phyloP scores from a whole-genome alignment of 2,329 filamentous ascomycete genomes.

The Penicillium sp. region DNA sequence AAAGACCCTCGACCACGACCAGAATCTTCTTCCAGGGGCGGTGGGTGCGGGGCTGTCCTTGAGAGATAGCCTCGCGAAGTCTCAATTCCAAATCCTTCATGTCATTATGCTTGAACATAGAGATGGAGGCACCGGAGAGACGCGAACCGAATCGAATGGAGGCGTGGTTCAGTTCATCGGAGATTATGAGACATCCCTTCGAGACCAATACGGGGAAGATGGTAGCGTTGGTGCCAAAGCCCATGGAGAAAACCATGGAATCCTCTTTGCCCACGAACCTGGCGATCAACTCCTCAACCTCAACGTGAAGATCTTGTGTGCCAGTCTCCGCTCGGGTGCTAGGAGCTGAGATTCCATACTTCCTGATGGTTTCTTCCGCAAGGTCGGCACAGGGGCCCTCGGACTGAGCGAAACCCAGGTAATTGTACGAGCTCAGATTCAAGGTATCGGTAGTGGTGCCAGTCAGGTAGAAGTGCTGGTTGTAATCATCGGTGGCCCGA shows the following conservation, averaged over 20 bases:
- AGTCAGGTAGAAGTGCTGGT: constrained; percentile 81
- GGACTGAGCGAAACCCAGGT: constrained; percentile 95
- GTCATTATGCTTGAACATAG: constrained; percentile 97
- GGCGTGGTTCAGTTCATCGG: constrained; percentile 95
- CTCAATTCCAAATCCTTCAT: constrained; percentile 81
- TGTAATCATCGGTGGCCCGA: constrained; percentile 85
- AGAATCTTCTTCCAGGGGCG: constrained; percentile 99
- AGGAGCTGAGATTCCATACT: constrained; percentile 77
- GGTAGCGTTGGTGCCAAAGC: constrained; percentile 91
- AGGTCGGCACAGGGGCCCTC: constrained; percentile 94
- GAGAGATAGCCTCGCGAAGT: constrained; percentile 87
- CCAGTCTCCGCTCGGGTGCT: constrained; percentile 81
- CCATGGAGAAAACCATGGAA: constrained; percentile 98
- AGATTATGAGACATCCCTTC: constrained; percentile 91
- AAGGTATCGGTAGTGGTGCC: constrained; percentile 91
- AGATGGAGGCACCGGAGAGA: constrained; percentile 89
- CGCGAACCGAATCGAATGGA: constrained; percentile 94
- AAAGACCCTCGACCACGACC: constrained; percentile 91
- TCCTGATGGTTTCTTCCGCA: constrained; percentile 78
- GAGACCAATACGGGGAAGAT: constrained; percentile 88
- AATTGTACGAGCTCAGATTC: constrained; percentile 99
- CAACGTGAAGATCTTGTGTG: constrained; percentile 78
- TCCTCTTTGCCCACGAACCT: constrained; percentile 90
- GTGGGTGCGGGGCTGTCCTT: constrained; percentile 96
- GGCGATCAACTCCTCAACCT: constrained; percentile 87